Evolutionary conservation across 164 flowering plant species (phyloP).

Genomic region (Vitis labrusca): DNA sequence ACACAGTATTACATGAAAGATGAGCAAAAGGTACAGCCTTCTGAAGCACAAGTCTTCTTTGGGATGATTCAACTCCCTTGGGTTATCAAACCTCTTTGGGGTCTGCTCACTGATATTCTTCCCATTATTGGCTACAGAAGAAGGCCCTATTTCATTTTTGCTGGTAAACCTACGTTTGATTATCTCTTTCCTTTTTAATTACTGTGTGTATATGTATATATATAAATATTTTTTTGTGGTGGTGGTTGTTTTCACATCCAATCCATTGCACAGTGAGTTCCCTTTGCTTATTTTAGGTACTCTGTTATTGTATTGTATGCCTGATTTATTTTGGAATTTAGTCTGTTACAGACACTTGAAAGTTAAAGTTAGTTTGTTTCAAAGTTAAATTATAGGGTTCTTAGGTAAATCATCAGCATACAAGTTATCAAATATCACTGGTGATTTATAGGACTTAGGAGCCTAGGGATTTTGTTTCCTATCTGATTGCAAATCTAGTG

Average conservation of each 20-base stretch:
- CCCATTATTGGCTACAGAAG: slow-evolving; percentile 23
- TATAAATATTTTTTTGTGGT: background rate
- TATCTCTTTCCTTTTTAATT: background rate
- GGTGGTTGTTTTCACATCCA: background rate
- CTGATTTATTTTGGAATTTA: background rate
- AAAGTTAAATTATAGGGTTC: too few species aligned
- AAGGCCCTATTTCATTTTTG: slow-evolving; percentile 23
- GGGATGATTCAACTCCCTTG: slow-evolving; percentile 13
- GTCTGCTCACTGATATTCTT: slow-evolving; percentile 25
- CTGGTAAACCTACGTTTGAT: slow-evolving; percentile 12
- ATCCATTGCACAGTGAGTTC: background rate
- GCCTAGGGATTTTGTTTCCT: too few species aligned
- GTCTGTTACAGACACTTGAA: background rate
- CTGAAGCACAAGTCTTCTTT: slow-evolving; percentile 5
- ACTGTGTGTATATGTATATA: background rate
- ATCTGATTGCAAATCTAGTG: too few species aligned
- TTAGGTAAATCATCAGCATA: too few species aligned
- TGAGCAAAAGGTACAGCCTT: slow-evolving; percentile 14
- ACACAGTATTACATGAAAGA: slow-evolving; percentile 15
- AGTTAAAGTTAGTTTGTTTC: too few species aligned
- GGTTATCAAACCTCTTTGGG: slow-evolving; percentile 21
- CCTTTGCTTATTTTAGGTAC: background rate
- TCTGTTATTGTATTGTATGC: background rate
- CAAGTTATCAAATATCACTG: too few species aligned
- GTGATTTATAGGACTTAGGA: too few species aligned